Evolutionary conservation across 192 early-diverging fungal species (phyloP).

Genomic region (Linnemannia elongata): DNA sequence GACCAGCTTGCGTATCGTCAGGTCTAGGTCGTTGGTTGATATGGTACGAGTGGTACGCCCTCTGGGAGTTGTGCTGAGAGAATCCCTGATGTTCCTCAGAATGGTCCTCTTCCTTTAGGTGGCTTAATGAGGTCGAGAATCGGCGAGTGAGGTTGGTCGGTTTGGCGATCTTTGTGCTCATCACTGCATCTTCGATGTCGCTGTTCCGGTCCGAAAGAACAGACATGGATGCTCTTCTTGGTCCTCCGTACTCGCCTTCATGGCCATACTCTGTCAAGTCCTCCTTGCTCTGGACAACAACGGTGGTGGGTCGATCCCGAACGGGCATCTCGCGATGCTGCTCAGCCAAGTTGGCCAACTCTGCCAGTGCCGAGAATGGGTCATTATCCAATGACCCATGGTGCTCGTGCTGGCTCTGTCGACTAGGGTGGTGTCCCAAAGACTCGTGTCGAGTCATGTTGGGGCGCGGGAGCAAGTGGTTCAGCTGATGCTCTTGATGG

Average conservation of each 20-base stretch:
- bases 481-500: constrained; percentile 42
- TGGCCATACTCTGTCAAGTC: neutral
- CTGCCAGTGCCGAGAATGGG: constrained; percentile 45
- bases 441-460: constrained; percentile 37
- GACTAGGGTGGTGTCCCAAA: constrained; percentile 14
- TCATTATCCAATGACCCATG: constrained; percentile 25
- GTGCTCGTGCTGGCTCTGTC: constrained; percentile 9
- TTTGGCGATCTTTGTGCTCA: constrained; percentile 19
- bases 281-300: constrained; percentile 29
- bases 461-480: constrained; percentile 45
- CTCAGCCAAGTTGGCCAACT: constrained; percentile 45
- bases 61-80: neutral
- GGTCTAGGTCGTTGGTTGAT: constrained; percentile 7
- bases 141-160: constrained; percentile 9
- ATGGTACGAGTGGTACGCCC: constrained; percentile 17
- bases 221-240: neutral
- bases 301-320: constrained; percentile 2
- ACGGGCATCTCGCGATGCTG: constrained; percentile 32
- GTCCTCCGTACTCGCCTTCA: neutral
- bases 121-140: constrained; percentile 31
- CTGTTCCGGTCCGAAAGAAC: neutral
- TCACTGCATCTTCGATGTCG: constrained; percentile 24
- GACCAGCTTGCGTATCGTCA: neutral
- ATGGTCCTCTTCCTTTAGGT: constrained; percentile 47
- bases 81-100: neutral